Evolutionary conservation across 2,329 filamentous ascomycete species (phyloP).

Genomic region (Didymellaceae sp.): DNA sequence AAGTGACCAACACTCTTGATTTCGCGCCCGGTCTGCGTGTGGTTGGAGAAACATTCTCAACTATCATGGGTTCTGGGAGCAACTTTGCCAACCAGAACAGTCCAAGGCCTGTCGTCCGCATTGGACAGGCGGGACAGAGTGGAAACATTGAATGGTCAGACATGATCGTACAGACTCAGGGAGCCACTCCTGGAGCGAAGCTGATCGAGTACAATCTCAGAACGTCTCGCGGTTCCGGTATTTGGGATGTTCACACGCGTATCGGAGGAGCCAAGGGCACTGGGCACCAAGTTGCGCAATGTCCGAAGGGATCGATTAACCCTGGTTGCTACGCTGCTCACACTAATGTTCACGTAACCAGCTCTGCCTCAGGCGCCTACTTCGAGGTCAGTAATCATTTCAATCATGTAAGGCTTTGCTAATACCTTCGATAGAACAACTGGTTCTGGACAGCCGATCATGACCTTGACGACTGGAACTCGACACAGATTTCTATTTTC

Average conservation of each 20-base stretch:
- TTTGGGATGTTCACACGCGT: conserved; percentile 90
- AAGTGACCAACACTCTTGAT: conserved; percentile 63
- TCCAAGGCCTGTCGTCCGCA: conserved; percentile 70
- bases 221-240: conserved; percentile 58
- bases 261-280: conserved; percentile 83
- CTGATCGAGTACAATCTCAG: conserved; percentile 77
- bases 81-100: conserved; percentile 55
- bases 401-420: neutral
- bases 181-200: conserved; percentile 71
- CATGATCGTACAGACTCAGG: conserved; percentile 74
- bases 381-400: conserved; percentile 65
- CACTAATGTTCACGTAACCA: conserved; percentile 57
- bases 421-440: conserved; percentile 12
- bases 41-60: conserved; percentile 83
- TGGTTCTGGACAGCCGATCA: conserved; percentile 75
- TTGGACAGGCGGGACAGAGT: conserved; percentile 69
- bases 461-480: conserved; percentile 78
- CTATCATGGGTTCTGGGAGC: conserved; percentile 79
- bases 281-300: conserved; percentile 76
- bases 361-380: conserved; percentile 67
- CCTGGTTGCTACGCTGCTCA: conserved; percentile 76
- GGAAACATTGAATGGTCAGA: conserved; percentile 76
- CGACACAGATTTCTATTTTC: conserved; percentile 80
- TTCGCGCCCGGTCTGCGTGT: conserved; percentile 76
- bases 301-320: conserved; percentile 71